Base-by-base conservation (phyloP, 2,329 filamentous ascomycete species). In the Corinectria fuckeliana region DNA sequence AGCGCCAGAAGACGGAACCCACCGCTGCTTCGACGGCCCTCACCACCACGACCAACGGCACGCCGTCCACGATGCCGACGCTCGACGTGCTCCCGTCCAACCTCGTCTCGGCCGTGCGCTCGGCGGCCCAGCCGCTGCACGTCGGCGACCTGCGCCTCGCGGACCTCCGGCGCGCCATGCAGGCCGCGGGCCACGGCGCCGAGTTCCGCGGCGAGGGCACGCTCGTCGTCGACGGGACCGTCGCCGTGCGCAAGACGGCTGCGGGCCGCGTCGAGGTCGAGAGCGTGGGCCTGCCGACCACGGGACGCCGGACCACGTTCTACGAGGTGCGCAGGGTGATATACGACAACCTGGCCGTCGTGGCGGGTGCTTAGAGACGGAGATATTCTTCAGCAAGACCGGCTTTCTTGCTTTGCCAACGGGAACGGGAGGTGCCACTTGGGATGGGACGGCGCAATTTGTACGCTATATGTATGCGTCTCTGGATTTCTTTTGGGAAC, bases 121-220 rank as follows among this genome's bases (percentile, higher is more conserved):
- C 91, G 3, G 88, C 90, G 30, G 89, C 92, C 0, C 92, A 94
- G 64, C 93, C 95, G 10, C 87, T 99, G 44, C 95, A 98, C 74
- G 95, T 99, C 3, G 95, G 95, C 62, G 95, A 99, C 74, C 80
- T 98, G 39, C 86, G 94, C 20, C 85, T 99, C 16, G 92, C 94
- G 1, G 93, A 98, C 74, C 80, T 99, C 58, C 85, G 95, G 50
- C 89, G 91, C 60, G 85, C 93, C 18, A 91, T 99, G 87, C 89
- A 92, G 69, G 82, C 85, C 13, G 85, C 89, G 3, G 93, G 93
- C 0, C 93, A 97, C 77, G 88, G 87, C 13, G 94, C 94, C 1
- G 95, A 97, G 75, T 97, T 98, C 76, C 85, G 92, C 49, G 95
- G 95, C 49, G 94, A 98, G 76, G 95, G 95, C 62, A 96, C 91